Base-by-base conservation (phyloP, 1,139 yeast genomes). In the Casaregolazyma suthepensis region DNA sequence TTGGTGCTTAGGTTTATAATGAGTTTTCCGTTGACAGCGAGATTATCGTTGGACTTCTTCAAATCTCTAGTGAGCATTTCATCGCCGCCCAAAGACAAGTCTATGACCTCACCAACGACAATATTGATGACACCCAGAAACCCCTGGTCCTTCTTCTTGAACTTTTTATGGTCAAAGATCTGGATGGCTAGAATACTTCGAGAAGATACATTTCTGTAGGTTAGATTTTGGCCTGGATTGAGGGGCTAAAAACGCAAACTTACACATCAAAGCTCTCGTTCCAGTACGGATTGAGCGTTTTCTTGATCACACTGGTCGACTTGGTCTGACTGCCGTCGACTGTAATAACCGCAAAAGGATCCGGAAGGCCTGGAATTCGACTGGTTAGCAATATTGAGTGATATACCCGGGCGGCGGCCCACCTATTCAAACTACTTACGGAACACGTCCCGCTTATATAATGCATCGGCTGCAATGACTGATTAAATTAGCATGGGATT, bases 91-190 rank as follows among this genome's bases (percentile, higher is more conserved):
- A 81, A 76, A 26, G 76, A 76, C 57, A 90, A 74, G 69, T 90
- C 96, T 57, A 93, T 80, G 43, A 88, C 91, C 69, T 93, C 98
- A 48, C 95, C 94, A 45, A 91, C 81, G 62, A 96, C 79, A 52
- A 93, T 81, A 71, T 93, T 94, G 56, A 94, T 94, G 19, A 93
- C 99, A 56, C 99, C 99, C 52, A 93, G 76, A 63, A 93, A 93
- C n/a, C 99, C 99, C 71, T 93, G 99, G 68, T 93, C 99, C 79
- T 90, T 91, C 83, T 90, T 90, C 70, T 93, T 93, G 75, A 93
- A 93, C 72, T 93, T 93, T 69, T 90, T 91, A 71, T 91, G 98
- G 70, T 93, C 99, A 71, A 94, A 93, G 15, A 93, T 94, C 70
- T 93, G 99, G 59, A 93, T 83, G 7, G 94, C 96, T 55, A 93